Evolutionary conservation across 257 asterid genomes (phyloP).

Genomic region (Penstemon barbatus): DNA sequence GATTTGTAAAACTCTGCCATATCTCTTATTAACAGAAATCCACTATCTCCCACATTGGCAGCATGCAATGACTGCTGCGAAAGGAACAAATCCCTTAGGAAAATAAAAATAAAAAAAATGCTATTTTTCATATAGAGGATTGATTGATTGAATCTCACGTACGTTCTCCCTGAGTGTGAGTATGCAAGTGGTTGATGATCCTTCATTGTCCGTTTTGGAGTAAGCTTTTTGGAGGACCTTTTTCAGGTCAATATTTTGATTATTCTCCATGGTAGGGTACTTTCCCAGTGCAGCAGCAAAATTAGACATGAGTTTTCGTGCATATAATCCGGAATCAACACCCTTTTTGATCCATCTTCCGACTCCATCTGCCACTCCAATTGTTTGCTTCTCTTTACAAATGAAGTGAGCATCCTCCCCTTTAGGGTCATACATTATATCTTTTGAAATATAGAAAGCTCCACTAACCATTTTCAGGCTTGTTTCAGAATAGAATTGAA

Average conservation of each 20-base stretch:
- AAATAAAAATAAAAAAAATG: too few relatives aligned
- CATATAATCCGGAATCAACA: slow-evolving; percentile 29
- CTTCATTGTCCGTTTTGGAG: slow-evolving; percentile 16
- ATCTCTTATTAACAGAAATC: slow-evolving; percentile 29
- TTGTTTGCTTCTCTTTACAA: neutral
- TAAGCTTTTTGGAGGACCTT: slow-evolving; percentile 23
- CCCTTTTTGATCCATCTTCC: slow-evolving; percentile 30
- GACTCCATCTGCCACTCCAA: slow-evolving; percentile 38
- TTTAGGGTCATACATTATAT: too few relatives aligned
- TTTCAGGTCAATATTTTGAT: slow-evolving; percentile 17
- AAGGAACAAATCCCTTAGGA: too few relatives aligned
- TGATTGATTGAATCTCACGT: too few relatives aligned
- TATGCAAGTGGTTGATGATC: slow-evolving; percentile 37
- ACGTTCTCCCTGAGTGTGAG: neutral
- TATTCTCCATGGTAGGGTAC: neutral
- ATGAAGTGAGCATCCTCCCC: slow-evolving; percentile 44
- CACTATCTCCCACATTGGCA: slow-evolving; percentile 34
- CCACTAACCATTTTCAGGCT: too few relatives aligned
- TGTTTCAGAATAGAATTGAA: too few relatives aligned
- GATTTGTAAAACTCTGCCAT: slow-evolving; percentile 18
- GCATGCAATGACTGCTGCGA: neutral
- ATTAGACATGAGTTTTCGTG: slow-evolving; percentile 29
- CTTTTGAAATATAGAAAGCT: too few relatives aligned
- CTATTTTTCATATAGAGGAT: too few relatives aligned
- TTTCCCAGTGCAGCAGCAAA: neutral